Evolutionary conservation across 257 asterid species (phyloP).

Genomic region (Nicotiana tabacum): DNA sequence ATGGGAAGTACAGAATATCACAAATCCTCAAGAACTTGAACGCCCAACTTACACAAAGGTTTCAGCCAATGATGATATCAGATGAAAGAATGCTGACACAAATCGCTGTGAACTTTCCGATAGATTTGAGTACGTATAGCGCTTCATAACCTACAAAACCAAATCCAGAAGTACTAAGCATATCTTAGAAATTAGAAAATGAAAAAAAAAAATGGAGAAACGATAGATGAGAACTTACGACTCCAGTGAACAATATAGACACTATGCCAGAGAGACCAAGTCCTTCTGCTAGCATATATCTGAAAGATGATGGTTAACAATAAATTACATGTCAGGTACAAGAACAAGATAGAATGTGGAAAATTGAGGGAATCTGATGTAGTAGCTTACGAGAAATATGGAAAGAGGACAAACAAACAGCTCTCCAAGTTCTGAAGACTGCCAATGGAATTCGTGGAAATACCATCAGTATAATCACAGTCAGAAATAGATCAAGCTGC

Average conservation of each 20-base stretch:
- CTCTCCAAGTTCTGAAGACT: slow-evolving; percentile 99
- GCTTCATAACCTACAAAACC: slow-evolving; percentile 90
- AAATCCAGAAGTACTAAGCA: slow-evolving; percentile 6
- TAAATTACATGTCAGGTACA: slow-evolving; percentile 12
- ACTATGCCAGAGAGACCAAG: slow-evolving; percentile 98
- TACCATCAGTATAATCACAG: neutral
- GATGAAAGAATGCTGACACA: slow-evolving; percentile 93
- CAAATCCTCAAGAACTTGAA: slow-evolving; percentile 12
- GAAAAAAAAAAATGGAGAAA: slow-evolving; percentile 3
- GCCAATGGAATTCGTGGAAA: slow-evolving; percentile 15
- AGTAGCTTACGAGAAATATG: slow-evolving; percentile 91
- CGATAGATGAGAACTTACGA: slow-evolving; percentile 49
- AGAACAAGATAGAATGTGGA: slow-evolving; percentile 5
- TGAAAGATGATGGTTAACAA: slow-evolving; percentile 28
- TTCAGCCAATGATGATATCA: slow-evolving; percentile 94
- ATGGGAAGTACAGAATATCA: neutral
- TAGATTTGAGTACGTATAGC: slow-evolving; percentile 78
- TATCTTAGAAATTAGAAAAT: slow-evolving; percentile 1
- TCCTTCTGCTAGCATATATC: slow-evolving; percentile 98
- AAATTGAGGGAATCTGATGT: slow-evolving; percentile 14
- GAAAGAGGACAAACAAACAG: slow-evolving; percentile 96
- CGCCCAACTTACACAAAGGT: slow-evolving; percentile 74
- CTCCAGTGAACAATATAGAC: slow-evolving; percentile 96
- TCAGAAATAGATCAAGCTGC: neutral
- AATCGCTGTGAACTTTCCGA: slow-evolving; percentile 93